Conservation (phyloP, 345 rosid genomes). For the Citropsis articulata region DNA sequence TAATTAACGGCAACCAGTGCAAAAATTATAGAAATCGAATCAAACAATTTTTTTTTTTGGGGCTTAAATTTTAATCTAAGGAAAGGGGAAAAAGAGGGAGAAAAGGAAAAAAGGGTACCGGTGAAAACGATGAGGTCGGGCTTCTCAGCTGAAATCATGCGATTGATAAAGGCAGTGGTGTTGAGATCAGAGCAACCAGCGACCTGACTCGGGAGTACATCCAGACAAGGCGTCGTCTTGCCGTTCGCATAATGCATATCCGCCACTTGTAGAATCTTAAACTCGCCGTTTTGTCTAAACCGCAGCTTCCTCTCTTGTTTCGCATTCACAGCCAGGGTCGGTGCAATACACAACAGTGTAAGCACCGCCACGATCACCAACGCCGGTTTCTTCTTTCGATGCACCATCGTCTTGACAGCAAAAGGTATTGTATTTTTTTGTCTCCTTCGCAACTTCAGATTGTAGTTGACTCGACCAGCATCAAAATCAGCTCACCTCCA, state of each 20-base stretch:
- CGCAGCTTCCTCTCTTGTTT: constrained; percentile 30
- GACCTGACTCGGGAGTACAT: constrained; percentile 50
- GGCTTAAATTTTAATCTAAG: background rate
- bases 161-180: constrained; percentile 66
- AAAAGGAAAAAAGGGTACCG: constrained; percentile 32
- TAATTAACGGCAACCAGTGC: too few relatives aligned
- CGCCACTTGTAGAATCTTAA: constrained; percentile 88
- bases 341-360: constrained; percentile 17
- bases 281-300: constrained; percentile 52
- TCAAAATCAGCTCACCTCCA: background rate
- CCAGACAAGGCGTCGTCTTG: constrained; percentile 45
- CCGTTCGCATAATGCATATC: constrained; percentile 91
- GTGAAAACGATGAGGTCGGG: constrained; percentile 89
- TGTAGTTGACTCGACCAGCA: background rate
- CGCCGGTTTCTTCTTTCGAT: background rate
- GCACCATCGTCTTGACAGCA: background rate
- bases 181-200: constrained; percentile 77
- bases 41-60: background rate
- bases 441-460: background rate
- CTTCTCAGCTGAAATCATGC: constrained; percentile 75
- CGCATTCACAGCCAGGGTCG: constrained; percentile 16
- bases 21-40: background rate
- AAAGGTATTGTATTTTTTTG: background rate
- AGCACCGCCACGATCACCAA: background rate
- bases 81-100: background rate